phyloP scores from a whole-genome alignment of 116 monocot species.

The Posidonia oceanica region DNA sequence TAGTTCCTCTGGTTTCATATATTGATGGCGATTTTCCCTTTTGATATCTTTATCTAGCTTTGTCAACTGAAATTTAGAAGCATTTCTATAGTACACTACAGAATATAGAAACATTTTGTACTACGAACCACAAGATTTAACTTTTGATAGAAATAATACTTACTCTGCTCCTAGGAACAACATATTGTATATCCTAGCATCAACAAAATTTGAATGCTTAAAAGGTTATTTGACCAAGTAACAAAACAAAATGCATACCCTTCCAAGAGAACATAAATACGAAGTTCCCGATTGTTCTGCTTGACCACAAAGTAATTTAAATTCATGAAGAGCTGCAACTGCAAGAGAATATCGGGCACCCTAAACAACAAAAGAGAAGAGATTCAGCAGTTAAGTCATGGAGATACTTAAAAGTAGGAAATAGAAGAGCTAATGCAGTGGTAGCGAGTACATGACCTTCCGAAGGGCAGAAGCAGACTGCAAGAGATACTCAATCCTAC shows the following conservation, averaged over 20 bases:
- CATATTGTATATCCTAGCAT: no score
- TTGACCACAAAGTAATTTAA: constrained; percentile 62
- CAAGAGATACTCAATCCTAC: constrained; percentile 53
- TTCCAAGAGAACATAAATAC: constrained; percentile 37
- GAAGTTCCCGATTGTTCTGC: constrained; percentile 22
- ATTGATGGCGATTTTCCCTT: no score
- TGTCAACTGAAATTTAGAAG: no score
- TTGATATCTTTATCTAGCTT: no score
- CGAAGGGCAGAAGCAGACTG: constrained; percentile 76
- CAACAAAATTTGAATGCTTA: no score
- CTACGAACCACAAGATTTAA: no score
- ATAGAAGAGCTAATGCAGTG: background rate
- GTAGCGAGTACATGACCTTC: constrained; percentile 31
- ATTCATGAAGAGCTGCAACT: constrained; percentile 81
- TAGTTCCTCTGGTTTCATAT: no score
- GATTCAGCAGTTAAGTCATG: background rate
- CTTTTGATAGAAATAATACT: no score
- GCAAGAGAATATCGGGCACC: constrained; percentile 81
- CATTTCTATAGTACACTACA: no score
- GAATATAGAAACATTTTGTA: no score
- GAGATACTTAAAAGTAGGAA: background rate
- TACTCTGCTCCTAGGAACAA: no score
- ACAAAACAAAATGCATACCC: constrained; percentile 29
- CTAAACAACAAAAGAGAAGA: constrained; percentile 18
- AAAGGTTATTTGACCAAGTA: no score